phyloP scores from a whole-genome alignment of 495 filamentous ascomycete genomes.

The Lentithecium fluviatile region DNA sequence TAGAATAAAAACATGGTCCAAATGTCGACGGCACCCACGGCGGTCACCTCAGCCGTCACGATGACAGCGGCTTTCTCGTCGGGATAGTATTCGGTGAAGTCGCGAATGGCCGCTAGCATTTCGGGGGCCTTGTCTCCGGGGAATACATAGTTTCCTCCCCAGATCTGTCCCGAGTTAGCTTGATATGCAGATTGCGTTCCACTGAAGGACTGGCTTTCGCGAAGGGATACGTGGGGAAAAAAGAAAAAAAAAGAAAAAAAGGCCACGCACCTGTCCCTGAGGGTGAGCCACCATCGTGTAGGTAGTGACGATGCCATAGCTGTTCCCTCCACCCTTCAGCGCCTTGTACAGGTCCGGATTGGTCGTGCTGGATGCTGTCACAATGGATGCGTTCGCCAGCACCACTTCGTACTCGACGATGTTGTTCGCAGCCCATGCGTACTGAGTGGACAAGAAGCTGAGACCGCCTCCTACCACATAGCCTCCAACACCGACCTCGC shows the following conservation, averaged over 20 bases:
- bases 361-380: slow-evolving; percentile 51
- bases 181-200: not conserved
- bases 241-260: too few species aligned
- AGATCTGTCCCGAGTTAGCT: slow-evolving; percentile 9
- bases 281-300: slow-evolving; percentile 29
- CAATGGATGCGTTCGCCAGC: slow-evolving; percentile 53
- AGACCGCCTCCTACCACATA: slow-evolving; percentile 27
- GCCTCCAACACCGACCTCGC: slow-evolving; percentile 30
- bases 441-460: slow-evolving; percentile 36
- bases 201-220: not conserved
- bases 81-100: slow-evolving; percentile 31
- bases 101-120: slow-evolving; percentile 23
- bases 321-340: slow-evolving; percentile 53
- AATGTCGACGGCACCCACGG: slow-evolving; percentile 46
- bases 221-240: not conserved
- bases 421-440: slow-evolving; percentile 55
- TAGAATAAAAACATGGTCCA: slow-evolving; percentile 66
- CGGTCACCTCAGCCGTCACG: slow-evolving; percentile 53
- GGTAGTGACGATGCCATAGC: slow-evolving; percentile 55
- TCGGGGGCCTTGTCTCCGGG: slow-evolving; percentile 9
- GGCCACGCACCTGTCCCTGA: slow-evolving; percentile 15
- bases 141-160: slow-evolving; percentile 29
- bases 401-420: slow-evolving; percentile 52
- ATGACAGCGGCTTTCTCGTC: slow-evolving; percentile 33
- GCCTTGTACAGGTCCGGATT: slow-evolving; percentile 63